Percentiles rank a stretch among this genome's conserved stretches.
Evolutionary conservation across 129 eudicot genomes (phyloP).

Genomic region (Helianthus tuberosus): DNA sequence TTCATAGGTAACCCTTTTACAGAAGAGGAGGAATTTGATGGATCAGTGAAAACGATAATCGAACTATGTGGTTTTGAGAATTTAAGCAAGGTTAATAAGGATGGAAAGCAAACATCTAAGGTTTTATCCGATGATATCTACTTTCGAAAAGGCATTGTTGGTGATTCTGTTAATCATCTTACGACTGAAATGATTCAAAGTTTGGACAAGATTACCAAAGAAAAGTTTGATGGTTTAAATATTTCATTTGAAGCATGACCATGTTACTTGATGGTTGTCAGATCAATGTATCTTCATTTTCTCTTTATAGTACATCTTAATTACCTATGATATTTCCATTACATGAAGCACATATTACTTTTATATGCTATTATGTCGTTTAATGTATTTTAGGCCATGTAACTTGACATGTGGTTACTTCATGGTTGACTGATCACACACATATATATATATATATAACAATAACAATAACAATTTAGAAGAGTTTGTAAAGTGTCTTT

Average conservation of each 20-base stretch:
- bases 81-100: constrained; percentile 5
- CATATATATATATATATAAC: no score
- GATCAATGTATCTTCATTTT: no score
- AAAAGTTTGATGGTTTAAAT: constrained; percentile 25
- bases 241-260: neutral
- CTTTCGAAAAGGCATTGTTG: constrained; percentile 29
- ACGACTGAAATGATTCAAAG: constrained; percentile 18
- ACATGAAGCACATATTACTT: no score
- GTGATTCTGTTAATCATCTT: constrained; percentile 28
- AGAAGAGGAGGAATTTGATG: constrained; percentile 20
- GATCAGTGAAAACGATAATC: constrained; percentile 12
- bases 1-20: constrained; percentile 36
- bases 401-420: no score
- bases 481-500: no score
- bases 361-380: no score
- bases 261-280: neutral
- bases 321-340: no score
- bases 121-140: neutral
- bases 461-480: no score
- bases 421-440: no score
- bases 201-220: constrained; percentile 24
- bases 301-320: no score
- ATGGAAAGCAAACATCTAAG: neutral
- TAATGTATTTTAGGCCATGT: no score
- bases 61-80: constrained; percentile 33